phyloP scores from a whole-genome alignment of 2,329 filamentous ascomycete species.

The Dendryphion nanum region DNA sequence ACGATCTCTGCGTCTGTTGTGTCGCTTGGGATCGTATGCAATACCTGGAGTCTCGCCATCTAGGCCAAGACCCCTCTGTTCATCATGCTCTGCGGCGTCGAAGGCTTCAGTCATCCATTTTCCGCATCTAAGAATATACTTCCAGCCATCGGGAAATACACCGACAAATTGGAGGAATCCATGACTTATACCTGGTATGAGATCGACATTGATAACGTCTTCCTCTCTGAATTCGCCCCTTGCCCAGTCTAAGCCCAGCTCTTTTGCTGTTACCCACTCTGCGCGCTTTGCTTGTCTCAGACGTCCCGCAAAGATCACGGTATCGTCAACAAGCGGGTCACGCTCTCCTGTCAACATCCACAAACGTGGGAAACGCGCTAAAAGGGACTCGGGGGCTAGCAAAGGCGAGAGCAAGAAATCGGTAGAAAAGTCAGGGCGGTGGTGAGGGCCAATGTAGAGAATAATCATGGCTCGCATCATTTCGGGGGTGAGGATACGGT shows the following conservation, averaged over 20 bases:
- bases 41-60: slow-evolving; percentile 7
- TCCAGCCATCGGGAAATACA: slow-evolving; percentile 87
- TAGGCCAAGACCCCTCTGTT: too few species aligned
- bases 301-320: slow-evolving; percentile 89
- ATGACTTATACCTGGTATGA: slow-evolving; percentile 87
- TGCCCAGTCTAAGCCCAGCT: slow-evolving; percentile 54
- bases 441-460: slow-evolving; percentile 90
- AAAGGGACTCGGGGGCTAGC: slow-evolving; percentile 78
- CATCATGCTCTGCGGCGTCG: slow-evolving; percentile 44
- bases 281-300: slow-evolving; percentile 74
- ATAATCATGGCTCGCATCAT: slow-evolving; percentile 99
- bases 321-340: slow-evolving; percentile 94
- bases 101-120: slow-evolving; percentile 83
- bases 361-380: slow-evolving; percentile 87
- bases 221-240: slow-evolving; percentile 64
- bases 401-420: slow-evolving; percentile 91
- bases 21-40: slow-evolving; percentile 1
- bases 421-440: slow-evolving; percentile 86
- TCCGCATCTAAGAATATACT: slow-evolving; percentile 75
- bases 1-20: slow-evolving; percentile 38
- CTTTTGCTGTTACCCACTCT: slow-evolving; percentile 55
- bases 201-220: slow-evolving; percentile 74
- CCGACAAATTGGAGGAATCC: slow-evolving; percentile 91
- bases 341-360: slow-evolving; percentile 94
- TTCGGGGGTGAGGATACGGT: slow-evolving; percentile 89